Percentiles rank a stretch among this genome's conserved stretches.
Conservation (phyloP, 2,329 filamentous ascomycete species). For the Zymoseptoria ardabiliae region DNA sequence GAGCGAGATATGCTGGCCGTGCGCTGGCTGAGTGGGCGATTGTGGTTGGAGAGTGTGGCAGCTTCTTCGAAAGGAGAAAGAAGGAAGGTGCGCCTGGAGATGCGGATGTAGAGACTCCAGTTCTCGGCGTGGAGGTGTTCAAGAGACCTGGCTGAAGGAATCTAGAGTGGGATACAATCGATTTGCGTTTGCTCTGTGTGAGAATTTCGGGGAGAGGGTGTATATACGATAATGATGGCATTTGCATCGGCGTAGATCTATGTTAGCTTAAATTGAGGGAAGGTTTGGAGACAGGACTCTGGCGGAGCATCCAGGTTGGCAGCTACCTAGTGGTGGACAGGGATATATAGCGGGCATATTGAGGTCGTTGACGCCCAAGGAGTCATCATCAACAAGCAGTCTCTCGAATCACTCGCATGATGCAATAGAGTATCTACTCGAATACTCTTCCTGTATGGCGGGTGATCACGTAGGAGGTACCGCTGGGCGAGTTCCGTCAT, state of each 20-base stretch:
- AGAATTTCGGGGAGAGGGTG: background rate
- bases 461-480: background rate
- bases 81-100: conserved; percentile 64
- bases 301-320: background rate
- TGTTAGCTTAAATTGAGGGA: background rate
- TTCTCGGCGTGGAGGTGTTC: conserved; percentile 57
- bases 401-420: background rate
- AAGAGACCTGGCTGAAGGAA: conserved; percentile 18
- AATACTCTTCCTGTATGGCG: background rate
- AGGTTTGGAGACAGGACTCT: background rate
- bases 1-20: conserved; percentile 58
- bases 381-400: background rate
- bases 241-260: background rate
- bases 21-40: conserved; percentile 72
- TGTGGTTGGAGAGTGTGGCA: conserved; percentile 71
- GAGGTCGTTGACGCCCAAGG: background rate
- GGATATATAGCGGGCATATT: background rate
- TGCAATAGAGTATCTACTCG: background rate
- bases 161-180: background rate
- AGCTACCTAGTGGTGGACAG: background rate
- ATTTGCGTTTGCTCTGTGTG: background rate
- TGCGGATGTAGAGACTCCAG: conserved; percentile 62
- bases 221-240: background rate
- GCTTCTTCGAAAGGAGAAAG: conserved; percentile 68
- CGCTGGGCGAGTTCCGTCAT: background rate